These are phyloP conservation scores for Rhododendron vialii DNA, from an alignment of 148 eudicot genomes.

Conservation along the genomic window DNA sequence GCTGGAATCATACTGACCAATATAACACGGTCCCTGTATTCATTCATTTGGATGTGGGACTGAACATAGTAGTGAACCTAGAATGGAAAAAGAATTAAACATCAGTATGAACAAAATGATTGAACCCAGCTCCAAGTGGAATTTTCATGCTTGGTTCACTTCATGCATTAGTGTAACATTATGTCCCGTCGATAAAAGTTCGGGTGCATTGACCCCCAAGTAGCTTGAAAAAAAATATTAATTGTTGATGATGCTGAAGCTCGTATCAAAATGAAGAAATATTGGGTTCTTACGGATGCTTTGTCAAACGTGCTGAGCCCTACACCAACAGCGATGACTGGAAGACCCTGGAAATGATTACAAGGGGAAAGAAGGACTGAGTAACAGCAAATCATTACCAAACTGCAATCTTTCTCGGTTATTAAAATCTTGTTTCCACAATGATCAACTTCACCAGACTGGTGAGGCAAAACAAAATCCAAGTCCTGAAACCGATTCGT, in stretches of 20 bases:
- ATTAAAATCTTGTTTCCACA: not conserved
- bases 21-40: slow-evolving; percentile 88
- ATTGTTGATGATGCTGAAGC: not conserved
- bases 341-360: slow-evolving; percentile 61
- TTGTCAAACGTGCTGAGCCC: slow-evolving; percentile 91
- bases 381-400: not conserved
- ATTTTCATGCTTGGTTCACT: not conserved
- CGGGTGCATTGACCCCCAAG: not conserved
- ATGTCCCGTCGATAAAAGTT: not conserved
- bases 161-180: slow-evolving; percentile 1
- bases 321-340: slow-evolving; percentile 85
- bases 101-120: not conserved
- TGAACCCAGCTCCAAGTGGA: not conserved
- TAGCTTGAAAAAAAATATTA: not conserved
- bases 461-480: not conserved
- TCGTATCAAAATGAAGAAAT: not conserved
- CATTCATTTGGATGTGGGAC: slow-evolving; percentile 97
- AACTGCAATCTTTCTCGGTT: not conserved
- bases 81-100: slow-evolving; percentile 13
- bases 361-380: not conserved
- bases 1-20: slow-evolving; percentile 47
- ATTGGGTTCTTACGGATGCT: slow-evolving; percentile 71
- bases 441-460: slow-evolving; percentile 1
- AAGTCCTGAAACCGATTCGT: not conserved
- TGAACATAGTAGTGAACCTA: slow-evolving; percentile 89